phyloP scores from a whole-genome alignment of 441 rosid species.

The Mallotus repandus region DNA sequence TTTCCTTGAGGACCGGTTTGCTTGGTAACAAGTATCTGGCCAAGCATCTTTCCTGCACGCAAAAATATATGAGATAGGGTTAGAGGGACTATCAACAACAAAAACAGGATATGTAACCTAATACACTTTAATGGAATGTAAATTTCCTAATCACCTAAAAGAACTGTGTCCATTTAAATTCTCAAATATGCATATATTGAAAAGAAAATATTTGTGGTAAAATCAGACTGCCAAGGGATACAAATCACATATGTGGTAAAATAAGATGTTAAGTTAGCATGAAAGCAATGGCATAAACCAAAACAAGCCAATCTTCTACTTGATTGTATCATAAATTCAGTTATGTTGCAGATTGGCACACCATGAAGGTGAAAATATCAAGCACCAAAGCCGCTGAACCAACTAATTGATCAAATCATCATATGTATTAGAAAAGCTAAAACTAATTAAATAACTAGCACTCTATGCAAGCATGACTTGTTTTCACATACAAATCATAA shows the following conservation, averaged over 20 bases:
- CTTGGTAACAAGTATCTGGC: constrained; percentile 91
- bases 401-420: not conserved
- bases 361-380: not conserved
- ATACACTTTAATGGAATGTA: not conserved
- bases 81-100: not conserved
- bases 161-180: not conserved
- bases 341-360: not conserved
- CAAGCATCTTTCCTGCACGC: constrained; percentile 87
- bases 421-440: not conserved
- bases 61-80: constrained; percentile 15
- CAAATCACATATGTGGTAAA: not conserved
- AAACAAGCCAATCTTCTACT: not conserved
- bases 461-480: not conserved
- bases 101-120: not conserved
- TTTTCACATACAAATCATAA: not conserved
- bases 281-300: not conserved
- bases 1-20: constrained; percentile 99
- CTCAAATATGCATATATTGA: not conserved
- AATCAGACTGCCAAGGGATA: not conserved
- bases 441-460: not conserved
- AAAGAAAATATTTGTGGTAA: not conserved
- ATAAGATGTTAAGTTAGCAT: not conserved
- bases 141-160: not conserved
- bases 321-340: not conserved
- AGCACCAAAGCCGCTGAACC: not conserved